These are phyloP conservation scores for Tulasnella sp. DNA, from an alignment of 768 basidiomycete genomes.

Conservation along the genomic window DNA sequence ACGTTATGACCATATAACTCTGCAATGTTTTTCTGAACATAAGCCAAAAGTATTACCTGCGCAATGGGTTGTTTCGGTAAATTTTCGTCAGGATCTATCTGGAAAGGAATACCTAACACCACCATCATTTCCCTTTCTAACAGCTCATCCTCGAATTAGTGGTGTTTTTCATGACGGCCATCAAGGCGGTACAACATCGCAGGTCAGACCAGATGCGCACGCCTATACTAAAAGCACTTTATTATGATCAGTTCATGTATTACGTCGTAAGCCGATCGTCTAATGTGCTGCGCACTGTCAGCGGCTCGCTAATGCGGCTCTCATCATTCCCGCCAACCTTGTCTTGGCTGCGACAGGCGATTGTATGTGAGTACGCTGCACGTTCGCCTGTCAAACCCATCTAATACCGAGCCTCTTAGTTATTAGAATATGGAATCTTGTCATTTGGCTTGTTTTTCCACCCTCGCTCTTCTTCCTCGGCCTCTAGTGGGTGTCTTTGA, in stretches of 20 bases:
- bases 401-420: not conserved
- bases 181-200: constrained; percentile 2
- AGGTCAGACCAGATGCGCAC: not conserved
- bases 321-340: not conserved
- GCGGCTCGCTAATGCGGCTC: not conserved
- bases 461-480: not conserved
- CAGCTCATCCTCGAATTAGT: not conserved
- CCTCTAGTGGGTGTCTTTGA: not conserved
- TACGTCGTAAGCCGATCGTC: not conserved
- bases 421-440: not conserved
- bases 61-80: not conserved
- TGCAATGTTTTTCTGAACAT: not conserved
- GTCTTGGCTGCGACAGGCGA: not conserved
- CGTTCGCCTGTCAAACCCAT: not conserved
- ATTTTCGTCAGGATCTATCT: not conserved
- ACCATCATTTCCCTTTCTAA: not conserved
- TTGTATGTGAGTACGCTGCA: not conserved
- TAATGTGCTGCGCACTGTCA: not conserved
- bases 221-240: not conserved
- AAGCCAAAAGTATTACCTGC: not conserved
- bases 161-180: not conserved
- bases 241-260: not conserved
- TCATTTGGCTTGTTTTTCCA: not conserved
- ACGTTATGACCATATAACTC: not conserved
- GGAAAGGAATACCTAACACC: not conserved